Base-by-base conservation (phyloP, 2,329 filamentous ascomycete genomes). In the Aspergillus pseudoglaucus region DNA sequence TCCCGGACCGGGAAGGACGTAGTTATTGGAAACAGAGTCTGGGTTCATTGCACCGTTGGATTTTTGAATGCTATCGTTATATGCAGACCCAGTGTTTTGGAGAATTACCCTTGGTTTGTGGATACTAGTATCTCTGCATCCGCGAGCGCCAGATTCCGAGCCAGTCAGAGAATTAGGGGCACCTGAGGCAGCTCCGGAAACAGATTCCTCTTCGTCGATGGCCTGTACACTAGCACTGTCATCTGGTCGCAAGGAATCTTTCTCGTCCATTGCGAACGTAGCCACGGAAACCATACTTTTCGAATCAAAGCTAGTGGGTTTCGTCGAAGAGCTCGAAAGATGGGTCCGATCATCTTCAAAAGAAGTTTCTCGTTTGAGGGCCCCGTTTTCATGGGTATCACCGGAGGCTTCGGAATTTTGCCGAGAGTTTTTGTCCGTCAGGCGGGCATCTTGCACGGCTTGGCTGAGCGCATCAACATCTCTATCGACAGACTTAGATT, bases 191-290 rank as follows among this genome's bases (percentile, higher is more conserved):
- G 84, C 80, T 39, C 88, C 78, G 0, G 88, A 93, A 53, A 88
- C 84, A 25, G 83, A 76, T 64, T 96, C 90, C 59, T 96, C 91
- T 59, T 97, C 91, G 55, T 96, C 90, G 10, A 85, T 84, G 6
- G 87, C 87, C 67, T 94, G 89, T 14, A 95, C 86, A 64, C 90
- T 96, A 30, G 91, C 91, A 67, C 91, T 96, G 64, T 97, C 91
- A 69, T 97, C 91, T 7, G 91, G 91, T 10, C 90, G 85, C 46
- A 96, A 77, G 5, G 90, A 96, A 65, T 96, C 91, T 66, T 96
- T 96, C 69, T 97, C 91, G 61, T 97, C 91, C 63, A 96, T 75
- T n/a, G 88, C 90, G 70, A 95, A 96, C 0, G 91, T 96, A 4
- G 89, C 95, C 14, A 88, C 89, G 22, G 91, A 97, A 4, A 89